Conservation (phyloP, 257 asterid species). For the Jaltomata sinuosa region DNA sequence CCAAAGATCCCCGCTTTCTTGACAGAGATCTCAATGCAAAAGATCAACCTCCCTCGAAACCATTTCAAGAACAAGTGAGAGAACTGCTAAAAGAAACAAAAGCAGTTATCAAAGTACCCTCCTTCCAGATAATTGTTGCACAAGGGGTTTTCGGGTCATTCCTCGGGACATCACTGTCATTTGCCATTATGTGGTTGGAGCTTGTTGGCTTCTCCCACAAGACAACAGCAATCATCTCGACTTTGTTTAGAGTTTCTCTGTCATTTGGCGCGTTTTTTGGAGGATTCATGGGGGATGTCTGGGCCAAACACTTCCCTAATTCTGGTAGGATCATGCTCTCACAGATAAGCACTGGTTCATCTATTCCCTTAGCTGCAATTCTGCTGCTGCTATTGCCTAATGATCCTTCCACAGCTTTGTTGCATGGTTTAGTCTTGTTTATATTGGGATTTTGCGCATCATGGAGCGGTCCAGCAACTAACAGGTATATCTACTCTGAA, state of each 20-base stretch:
- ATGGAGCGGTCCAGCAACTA: conserved; percentile 88
- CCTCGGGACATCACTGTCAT: conserved; percentile 3
- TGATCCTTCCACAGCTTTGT: conserved; percentile 38
- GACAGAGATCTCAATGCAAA: conserved; percentile 21
- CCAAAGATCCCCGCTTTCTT: conserved; percentile 47
- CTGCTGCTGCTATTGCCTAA: conserved; percentile 54
- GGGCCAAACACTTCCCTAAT: conserved; percentile 52
- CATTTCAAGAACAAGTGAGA: not conserved
- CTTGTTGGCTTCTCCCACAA: conserved; percentile 33
- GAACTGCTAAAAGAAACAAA: conserved; percentile 46
- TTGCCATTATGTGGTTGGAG: conserved; percentile 6
- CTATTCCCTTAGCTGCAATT: conserved; percentile 74
- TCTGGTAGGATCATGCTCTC: conserved; percentile 67
- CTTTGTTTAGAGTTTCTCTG: conserved; percentile 43
- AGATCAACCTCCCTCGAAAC: conserved; percentile 4
- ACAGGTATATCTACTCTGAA: conserved; percentile 36
- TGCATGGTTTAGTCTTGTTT: conserved; percentile 60
- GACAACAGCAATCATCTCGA: conserved; percentile 47
- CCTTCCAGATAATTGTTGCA: conserved; percentile 1
- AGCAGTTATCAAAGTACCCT: conserved; percentile 20
- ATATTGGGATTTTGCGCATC: conserved; percentile 55
- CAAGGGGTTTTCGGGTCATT: conserved; percentile 6
- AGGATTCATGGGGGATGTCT: conserved; percentile 66
- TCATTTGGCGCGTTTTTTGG: conserved; percentile 70
- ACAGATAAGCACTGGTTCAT: conserved; percentile 77